Evolutionary conservation across 331 rosid genomes (phyloP).

Genomic region (Prunus yedoensis): DNA sequence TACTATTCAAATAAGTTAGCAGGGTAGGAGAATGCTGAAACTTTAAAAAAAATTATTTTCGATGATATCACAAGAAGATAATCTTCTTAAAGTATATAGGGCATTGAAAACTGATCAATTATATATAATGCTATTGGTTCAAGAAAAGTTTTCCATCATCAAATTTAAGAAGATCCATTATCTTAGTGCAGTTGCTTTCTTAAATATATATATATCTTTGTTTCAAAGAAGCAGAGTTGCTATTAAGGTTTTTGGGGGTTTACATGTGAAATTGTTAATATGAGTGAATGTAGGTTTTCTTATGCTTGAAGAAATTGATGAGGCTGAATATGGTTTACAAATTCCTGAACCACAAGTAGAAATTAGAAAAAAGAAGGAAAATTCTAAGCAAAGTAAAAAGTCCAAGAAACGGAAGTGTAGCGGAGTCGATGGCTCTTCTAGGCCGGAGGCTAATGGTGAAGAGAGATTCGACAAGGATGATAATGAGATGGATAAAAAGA

Average conservation of each 20-base stretch:
- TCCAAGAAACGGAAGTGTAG: slow-evolving; percentile 37
- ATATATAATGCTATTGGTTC: no score
- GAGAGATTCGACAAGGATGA: slow-evolving; percentile 29
- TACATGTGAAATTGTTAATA: not conserved
- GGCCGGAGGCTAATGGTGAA: slow-evolving; percentile 14
- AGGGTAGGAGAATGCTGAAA: no score
- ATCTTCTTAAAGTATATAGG: no score
- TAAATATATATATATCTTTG: no score
- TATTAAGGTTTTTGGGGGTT: not conserved
- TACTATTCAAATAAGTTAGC: no score
- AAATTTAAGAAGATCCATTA: no score
- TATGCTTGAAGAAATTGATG: slow-evolving; percentile 86
- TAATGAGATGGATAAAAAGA: slow-evolving; percentile 31
- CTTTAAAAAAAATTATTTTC: no score
- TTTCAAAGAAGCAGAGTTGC: not conserved
- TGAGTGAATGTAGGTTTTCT: slow-evolving; percentile 59
- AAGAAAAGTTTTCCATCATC: no score
- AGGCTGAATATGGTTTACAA: slow-evolving; percentile 56
- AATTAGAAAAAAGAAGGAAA: slow-evolving; percentile 27
- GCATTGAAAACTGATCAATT: no score
- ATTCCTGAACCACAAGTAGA: slow-evolving; percentile 51
- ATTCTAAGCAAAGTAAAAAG: slow-evolving; percentile 22
- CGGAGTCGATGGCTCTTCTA: slow-evolving; percentile 15
- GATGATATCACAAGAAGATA: no score
- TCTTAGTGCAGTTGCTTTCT: no score